phyloP scores from a whole-genome alignment of 129 eudicot genomes.

The Artemisia annua region DNA sequence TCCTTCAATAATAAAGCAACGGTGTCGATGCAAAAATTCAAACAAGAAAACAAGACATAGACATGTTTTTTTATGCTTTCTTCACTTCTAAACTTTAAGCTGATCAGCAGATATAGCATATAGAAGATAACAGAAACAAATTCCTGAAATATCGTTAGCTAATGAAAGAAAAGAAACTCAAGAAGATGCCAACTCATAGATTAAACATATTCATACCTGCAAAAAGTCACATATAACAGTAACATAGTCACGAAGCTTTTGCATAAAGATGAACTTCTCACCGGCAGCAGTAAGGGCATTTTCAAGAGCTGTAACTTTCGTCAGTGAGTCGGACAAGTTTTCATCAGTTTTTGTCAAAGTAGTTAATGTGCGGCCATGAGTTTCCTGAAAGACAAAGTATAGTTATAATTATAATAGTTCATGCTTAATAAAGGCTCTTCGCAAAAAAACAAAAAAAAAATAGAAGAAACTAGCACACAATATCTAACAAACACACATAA shows the following conservation, averaged over 20 bases:
- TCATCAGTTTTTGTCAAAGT: slow-evolving; percentile 72
- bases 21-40: no score
- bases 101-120: slow-evolving; percentile 9
- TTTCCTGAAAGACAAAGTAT: slow-evolving; percentile 52
- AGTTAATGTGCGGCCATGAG: slow-evolving; percentile 57
- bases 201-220: slow-evolving; percentile 66
- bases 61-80: no score
- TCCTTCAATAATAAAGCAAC: no score
- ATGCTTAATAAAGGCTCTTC: not conserved
- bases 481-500: not conserved
- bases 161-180: not conserved
- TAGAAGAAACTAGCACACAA: not conserved
- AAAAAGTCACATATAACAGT: slow-evolving; percentile 90
- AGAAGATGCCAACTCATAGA: slow-evolving; percentile 19
- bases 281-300: slow-evolving; percentile 69
- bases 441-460: not conserved
- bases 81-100: not conserved
- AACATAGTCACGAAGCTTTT: slow-evolving; percentile 92
- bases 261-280: slow-evolving; percentile 96
- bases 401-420: not conserved
- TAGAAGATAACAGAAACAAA: not conserved
- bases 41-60: no score
- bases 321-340: slow-evolving; percentile 61
- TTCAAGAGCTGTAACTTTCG: slow-evolving; percentile 63
- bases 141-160: not conserved